These are phyloP conservation scores for Mycena latifolia DNA, from an alignment of 768 basidiomycete species.

Conservation along the genomic window DNA sequence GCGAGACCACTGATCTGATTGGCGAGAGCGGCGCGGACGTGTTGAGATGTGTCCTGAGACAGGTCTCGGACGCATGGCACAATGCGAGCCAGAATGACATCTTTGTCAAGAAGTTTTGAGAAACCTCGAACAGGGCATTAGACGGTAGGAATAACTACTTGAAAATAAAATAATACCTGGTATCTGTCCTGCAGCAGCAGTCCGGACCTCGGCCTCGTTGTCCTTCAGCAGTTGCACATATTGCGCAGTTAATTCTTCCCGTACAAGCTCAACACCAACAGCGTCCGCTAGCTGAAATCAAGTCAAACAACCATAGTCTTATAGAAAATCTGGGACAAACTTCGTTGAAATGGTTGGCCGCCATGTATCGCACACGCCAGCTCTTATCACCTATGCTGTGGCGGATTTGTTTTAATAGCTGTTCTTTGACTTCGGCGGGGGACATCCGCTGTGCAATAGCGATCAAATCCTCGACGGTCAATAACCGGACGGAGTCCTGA, in stretches of 20 bases:
- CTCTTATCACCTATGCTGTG: constrained; percentile 94
- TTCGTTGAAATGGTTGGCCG: constrained; percentile 97
- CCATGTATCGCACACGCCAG: constrained; percentile 99
- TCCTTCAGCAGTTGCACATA: constrained; percentile 96
- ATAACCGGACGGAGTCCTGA: constrained; percentile 95
- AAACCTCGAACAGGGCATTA: constrained; percentile 72
- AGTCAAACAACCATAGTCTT: constrained; percentile 10
- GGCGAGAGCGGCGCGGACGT: constrained; percentile 96
- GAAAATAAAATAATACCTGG: constrained; percentile 73
- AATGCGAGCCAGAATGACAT: constrained; percentile 92
- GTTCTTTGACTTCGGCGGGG: constrained; percentile 91
- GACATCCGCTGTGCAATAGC: constrained; percentile 88
- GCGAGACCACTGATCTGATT: constrained; percentile 97
- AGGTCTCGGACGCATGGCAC: constrained; percentile 96
- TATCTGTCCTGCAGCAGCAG: constrained; percentile 95
- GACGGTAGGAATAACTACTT: constrained; percentile 16
- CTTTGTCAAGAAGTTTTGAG: constrained; percentile 92
- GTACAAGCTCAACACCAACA: constrained; percentile 89
- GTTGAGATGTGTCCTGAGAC: constrained; percentile 94
- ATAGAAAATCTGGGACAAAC: constrained; percentile 50
- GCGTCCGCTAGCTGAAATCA: constrained; percentile 83
- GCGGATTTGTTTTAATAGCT: constrained; percentile 89
- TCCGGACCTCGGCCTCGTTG: constrained; percentile 98
- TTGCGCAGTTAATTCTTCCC: constrained; percentile 94
- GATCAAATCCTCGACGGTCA: constrained; percentile 97